A percentile compares a stretch with the other conserved stretches of the same genome.
Evolutionary conservation across 768 basidiomycete genomes (phyloP).

Genomic region (Trametes cubensis): DNA sequence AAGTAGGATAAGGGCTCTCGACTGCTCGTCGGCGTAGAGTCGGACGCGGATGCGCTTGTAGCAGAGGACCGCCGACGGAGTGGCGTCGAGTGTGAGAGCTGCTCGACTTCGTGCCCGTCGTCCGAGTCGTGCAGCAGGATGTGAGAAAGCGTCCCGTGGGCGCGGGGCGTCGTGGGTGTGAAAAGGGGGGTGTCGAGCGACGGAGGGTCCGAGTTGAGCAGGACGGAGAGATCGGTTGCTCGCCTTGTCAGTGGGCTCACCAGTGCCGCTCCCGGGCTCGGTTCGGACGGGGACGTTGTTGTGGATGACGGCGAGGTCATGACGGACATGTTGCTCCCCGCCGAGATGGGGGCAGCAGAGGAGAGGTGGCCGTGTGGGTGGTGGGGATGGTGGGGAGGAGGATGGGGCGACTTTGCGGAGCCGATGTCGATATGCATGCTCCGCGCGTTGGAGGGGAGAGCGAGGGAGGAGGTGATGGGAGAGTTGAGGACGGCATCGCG

Average conservation of each 20-base stretch:
- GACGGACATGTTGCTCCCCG: constrained; percentile 14
- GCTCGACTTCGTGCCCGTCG: constrained; percentile 31
- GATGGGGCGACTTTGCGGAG: constrained; percentile 5
- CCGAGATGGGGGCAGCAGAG: constrained; percentile 34
- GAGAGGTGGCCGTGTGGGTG: constrained; percentile 35
- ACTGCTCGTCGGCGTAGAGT: neutral
- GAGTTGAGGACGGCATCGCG: constrained; percentile 85
- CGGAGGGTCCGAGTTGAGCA: constrained; percentile 65
- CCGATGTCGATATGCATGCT: constrained; percentile 28
- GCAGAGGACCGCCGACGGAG: constrained; percentile 30
- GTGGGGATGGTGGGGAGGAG: constrained; percentile 14
- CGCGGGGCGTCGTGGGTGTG: constrained; percentile 36
- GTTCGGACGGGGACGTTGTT: constrained; percentile 30
- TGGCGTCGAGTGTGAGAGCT: constrained; percentile 32
- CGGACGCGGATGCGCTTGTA: constrained; percentile 22
- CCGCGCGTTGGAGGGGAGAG: constrained; percentile 35
- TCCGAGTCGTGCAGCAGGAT: constrained; percentile 36
- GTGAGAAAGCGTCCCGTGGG: constrained; percentile 41
- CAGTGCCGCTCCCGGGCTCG: constrained; percentile 38
- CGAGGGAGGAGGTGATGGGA: constrained; percentile 54
- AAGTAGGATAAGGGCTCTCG: constrained; percentile 30
- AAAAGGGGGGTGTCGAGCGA: constrained; percentile 49
- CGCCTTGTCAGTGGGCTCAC: constrained; percentile 56
- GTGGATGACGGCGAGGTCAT: constrained; percentile 23
- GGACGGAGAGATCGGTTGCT: constrained; percentile 75